Base-by-base conservation (phyloP, 345 rosid genomes). In the Eucalyptus victrix region DNA sequence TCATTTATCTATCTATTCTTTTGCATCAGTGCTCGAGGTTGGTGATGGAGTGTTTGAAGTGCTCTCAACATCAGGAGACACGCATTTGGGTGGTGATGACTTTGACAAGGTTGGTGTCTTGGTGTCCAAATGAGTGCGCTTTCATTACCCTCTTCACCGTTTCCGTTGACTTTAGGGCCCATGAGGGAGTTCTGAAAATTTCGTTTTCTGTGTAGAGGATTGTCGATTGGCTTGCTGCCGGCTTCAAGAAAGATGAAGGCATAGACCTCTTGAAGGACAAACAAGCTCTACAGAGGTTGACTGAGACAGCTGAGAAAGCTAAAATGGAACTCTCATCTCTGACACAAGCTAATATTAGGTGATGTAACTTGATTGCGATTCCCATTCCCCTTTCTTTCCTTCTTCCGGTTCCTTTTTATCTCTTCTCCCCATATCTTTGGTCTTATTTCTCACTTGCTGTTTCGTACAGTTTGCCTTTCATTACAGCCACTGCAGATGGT, bases 41-140 rank as follows among this genome's bases (percentile, higher is more conserved):
- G 99, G 99, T 95, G 99, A 97, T 92, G 99, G 99, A 90, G 99
- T 98, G 65, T 98, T 98, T 92, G 99, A 98, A 91, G 99, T 98
- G 91, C 97, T 98, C 16, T 98, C 99, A 47, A 97, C 99, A 44
- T 97, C 99, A 87, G 99, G 99, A 12, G 99, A 98, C 91, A 98
- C 99, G 5, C 99, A 98, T 93, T 93, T 97, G 95, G 99, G 99
- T n/a, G 99, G 99, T 90, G 99, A 97, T 92, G 99, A 97, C 90
- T 97, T 97, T 88, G 99, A 98, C 86, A 98, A 97, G 98, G 99
- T 96, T 80, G 34, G 92, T 30, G 50, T 23, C 42, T 96, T 62
- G 34, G 92, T 76, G 47, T 76, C 28, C 85, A 40, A 76, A 40
- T 76, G 13, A 40, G 30, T 40, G 47, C 24, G 85, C 85, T 76